Conservation (phyloP, 345 rosid species). For the Erysimum cheiranthoides region DNA sequence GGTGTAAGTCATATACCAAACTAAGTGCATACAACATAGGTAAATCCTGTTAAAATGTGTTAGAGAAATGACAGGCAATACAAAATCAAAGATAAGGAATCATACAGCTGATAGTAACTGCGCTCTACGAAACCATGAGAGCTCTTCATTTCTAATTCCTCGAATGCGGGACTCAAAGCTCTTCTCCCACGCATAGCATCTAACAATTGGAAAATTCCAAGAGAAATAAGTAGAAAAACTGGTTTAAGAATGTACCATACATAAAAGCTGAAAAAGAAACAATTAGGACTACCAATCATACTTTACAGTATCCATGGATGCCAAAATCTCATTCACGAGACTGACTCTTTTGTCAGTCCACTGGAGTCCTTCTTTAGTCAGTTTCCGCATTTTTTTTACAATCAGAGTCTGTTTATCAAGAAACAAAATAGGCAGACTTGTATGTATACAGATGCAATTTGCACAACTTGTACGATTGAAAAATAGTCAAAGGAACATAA, state of each 20-base stretch:
- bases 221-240: not conserved
- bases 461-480: not conserved
- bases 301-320: slow-evolving; percentile 97
- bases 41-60: slow-evolving; percentile 7
- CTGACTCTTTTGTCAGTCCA: slow-evolving; percentile 95
- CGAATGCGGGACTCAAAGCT: slow-evolving; percentile 84
- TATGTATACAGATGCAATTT: not conserved
- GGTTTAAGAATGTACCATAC: not conserved
- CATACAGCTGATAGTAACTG: slow-evolving; percentile 85
- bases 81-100: slow-evolving; percentile 5
- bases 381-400: slow-evolving; percentile 85
- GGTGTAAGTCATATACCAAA: not conserved
- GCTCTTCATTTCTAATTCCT: slow-evolving; percentile 72
- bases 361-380: slow-evolving; percentile 90
- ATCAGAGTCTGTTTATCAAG: slow-evolving; percentile 63
- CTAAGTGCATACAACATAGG: not conserved
- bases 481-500: not conserved
- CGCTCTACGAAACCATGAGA: slow-evolving; percentile 90
- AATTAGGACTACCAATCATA: slow-evolving; percentile 48
- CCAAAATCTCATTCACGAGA: slow-evolving; percentile 87
- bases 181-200: slow-evolving; percentile 97
- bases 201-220: slow-evolving; percentile 41
- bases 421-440: not conserved
- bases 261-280: slow-evolving; percentile 21
- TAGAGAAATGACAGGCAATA: slow-evolving; percentile 13